Percentiles rank a stretch among this genome's conserved stretches.
phyloP scores from a whole-genome alignment of 495 filamentous ascomycete species.

The Venustampulla echinocandica region DNA sequence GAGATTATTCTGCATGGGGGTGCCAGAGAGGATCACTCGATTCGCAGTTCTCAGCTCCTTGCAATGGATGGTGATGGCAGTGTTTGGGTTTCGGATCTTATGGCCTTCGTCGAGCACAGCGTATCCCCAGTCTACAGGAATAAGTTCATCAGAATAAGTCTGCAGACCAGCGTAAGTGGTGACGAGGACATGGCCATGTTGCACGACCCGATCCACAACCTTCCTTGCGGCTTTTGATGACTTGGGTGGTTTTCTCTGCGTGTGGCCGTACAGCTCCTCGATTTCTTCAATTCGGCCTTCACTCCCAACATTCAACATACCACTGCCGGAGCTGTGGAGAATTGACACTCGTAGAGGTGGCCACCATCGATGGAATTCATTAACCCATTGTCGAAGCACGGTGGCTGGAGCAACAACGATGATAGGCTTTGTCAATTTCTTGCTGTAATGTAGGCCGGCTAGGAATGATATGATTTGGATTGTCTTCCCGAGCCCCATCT shows the following conservation, averaged over 20 bases:
- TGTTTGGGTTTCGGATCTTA: constrained; percentile 93
- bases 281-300: constrained; percentile 68
- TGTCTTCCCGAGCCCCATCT: constrained; percentile 97
- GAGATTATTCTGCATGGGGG: constrained; percentile 95
- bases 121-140: constrained; percentile 80
- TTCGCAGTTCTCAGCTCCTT: constrained; percentile 85
- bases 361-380: constrained; percentile 98
- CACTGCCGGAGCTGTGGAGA: constrained; percentile 87
- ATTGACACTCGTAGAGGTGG: constrained; percentile 90
- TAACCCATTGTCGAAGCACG: constrained; percentile 93
- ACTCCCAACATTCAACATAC: constrained; percentile 74
- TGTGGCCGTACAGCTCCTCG: constrained; percentile 33
- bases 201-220: constrained; percentile 74
- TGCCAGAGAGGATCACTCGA: constrained; percentile 87
- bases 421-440: constrained; percentile 69
- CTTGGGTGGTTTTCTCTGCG: constrained; percentile 31
- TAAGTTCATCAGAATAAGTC: constrained; percentile 69
- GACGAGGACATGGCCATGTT: constrained; percentile 83
- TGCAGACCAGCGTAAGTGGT: constrained; percentile 93
- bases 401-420: constrained; percentile 90
- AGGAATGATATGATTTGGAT: constrained; percentile 90
- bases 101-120: constrained; percentile 95
- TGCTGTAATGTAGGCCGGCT: constrained; percentile 83
- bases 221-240: constrained; percentile 56
- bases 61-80: constrained; percentile 82